These are phyloP conservation scores for Aspergillus pseudoterreus DNA, from an alignment of 2,329 filamentous ascomycete genomes.

Conservation along the genomic window DNA sequence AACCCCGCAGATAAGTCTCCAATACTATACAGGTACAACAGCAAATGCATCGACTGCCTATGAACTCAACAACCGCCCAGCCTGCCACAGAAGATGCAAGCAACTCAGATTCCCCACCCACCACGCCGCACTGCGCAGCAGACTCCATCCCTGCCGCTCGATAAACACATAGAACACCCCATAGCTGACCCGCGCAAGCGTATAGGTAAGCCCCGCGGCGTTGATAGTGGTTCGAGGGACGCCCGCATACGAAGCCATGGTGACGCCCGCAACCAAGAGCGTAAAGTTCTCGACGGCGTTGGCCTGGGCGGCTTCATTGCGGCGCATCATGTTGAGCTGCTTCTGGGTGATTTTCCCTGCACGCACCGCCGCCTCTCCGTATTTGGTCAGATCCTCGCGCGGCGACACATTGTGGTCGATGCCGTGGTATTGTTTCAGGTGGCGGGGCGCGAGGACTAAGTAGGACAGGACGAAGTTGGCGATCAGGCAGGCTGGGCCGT, in stretches of 20 bases:
- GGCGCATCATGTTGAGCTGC: constrained; percentile 42
- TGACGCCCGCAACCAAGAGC: constrained; percentile 32
- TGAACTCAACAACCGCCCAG: constrained; percentile 1
- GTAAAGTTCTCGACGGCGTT: constrained; percentile 39
- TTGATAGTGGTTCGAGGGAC: constrained; percentile 38
- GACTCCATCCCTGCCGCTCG: constrained; percentile 32
- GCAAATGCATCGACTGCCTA: neutral
- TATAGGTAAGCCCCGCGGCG: constrained; percentile 38
- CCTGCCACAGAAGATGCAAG: constrained; percentile 34
- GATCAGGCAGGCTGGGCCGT: constrained; percentile 27
- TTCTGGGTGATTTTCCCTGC: constrained; percentile 43
- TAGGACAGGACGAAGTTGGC: constrained; percentile 42
- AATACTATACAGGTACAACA: neutral
- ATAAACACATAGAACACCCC: constrained; percentile 39
- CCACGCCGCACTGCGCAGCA: constrained; percentile 39
- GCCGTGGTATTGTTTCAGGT: constrained; percentile 40
- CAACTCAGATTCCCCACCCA: constrained; percentile 45
- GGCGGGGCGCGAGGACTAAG: constrained; percentile 42
- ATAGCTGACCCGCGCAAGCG: constrained; percentile 40
- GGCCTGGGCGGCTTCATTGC: constrained; percentile 45
- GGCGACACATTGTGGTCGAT: constrained; percentile 49
- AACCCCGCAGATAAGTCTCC: neutral
- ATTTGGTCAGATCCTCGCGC: constrained; percentile 45
- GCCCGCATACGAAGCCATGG: constrained; percentile 39
- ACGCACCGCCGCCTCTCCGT: constrained; percentile 41